A percentile compares a stretch with the other conserved stretches of the same genome.
Conservation (phyloP, 345 rosid genomes). For the Capsella bursapastoris region DNA sequence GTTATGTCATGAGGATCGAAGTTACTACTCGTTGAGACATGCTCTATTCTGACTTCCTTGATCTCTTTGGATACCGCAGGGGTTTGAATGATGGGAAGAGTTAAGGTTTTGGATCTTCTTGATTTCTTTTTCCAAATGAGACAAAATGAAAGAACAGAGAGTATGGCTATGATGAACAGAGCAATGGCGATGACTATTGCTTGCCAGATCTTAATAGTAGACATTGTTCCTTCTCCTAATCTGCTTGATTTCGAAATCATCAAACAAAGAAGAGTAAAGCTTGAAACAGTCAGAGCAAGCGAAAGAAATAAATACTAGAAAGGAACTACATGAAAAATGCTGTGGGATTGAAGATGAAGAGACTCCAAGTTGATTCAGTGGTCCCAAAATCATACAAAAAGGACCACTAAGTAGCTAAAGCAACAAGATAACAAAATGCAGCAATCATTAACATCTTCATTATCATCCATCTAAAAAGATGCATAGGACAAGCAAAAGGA, state of each 20-base stretch:
- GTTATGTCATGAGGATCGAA: slow-evolving; percentile 71
- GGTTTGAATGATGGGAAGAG: slow-evolving; percentile 67
- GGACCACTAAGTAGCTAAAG: slow-evolving; percentile 35
- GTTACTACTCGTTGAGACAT: slow-evolving; percentile 48
- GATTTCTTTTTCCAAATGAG: slow-evolving; percentile 72
- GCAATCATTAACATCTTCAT: slow-evolving; percentile 25
- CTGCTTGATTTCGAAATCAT: slow-evolving; percentile 14
- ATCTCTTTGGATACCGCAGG: slow-evolving; percentile 93
- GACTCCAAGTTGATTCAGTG: slow-evolving; percentile 34
- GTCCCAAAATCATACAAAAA: slow-evolving; percentile 30
- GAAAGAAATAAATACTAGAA: slow-evolving; percentile 10
- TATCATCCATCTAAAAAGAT: slow-evolving; percentile 28
- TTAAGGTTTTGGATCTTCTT: slow-evolving; percentile 54
- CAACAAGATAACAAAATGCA: slow-evolving; percentile 39
- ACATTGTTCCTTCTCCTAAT: slow-evolving; percentile 49
- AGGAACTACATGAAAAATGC: slow-evolving; percentile 23
- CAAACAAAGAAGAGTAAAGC: not conserved
- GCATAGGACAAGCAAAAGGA: slow-evolving; percentile 14
- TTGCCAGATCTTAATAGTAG: slow-evolving; percentile 81
- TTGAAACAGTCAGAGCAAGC: slow-evolving; percentile 3
- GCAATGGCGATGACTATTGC: slow-evolving; percentile 69
- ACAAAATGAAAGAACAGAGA: slow-evolving; percentile 63
- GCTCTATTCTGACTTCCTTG: slow-evolving; percentile 88
- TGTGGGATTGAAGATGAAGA: slow-evolving; percentile 29
- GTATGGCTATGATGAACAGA: slow-evolving; percentile 66